These are phyloP conservation scores for Conringia planisiliqua DNA, from an alignment of 345 rosid genomes.

Conservation along the genomic window DNA sequence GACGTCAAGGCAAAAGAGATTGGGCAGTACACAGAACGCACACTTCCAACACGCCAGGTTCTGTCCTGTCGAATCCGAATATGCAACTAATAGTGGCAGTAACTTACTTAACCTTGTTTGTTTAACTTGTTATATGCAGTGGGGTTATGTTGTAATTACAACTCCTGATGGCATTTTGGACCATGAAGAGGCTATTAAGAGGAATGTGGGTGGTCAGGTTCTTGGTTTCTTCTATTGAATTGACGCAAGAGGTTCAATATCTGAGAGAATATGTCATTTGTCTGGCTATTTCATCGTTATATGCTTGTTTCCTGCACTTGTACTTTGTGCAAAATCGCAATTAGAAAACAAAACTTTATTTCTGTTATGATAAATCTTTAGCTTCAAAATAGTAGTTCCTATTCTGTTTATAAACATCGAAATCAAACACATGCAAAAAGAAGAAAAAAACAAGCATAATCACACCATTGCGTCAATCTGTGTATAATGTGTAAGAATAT, in stretches of 20 bases:
- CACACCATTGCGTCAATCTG: constrained; percentile 10
- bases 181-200: constrained; percentile 77
- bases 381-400: neutral
- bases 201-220: constrained; percentile 88
- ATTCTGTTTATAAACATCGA: neutral
- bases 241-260: neutral
- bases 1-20: constrained; percentile 80
- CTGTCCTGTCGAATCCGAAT: neutral
- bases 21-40: constrained; percentile 51
- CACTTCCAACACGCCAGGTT: constrained; percentile 91
- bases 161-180: constrained; percentile 95
- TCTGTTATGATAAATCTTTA: neutral
- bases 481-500: constrained; percentile 7
- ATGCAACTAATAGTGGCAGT: neutral
- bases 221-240: constrained; percentile 82
- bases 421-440: neutral
- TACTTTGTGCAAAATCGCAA: neutral
- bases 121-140: constrained; percentile 41
- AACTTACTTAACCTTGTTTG: neutral
- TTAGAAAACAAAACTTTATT: neutral
- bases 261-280: neutral
- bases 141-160: constrained; percentile 90
- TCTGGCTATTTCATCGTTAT: neutral
- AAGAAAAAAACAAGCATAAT: constrained; percentile 2
- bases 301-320: constrained; percentile 16